Evolutionary conservation across 192 early-diverging fungal genomes (phyloP), one percentile per base, ranked within the genome.

Genomic region (Linnemannia hyalina): DNA sequence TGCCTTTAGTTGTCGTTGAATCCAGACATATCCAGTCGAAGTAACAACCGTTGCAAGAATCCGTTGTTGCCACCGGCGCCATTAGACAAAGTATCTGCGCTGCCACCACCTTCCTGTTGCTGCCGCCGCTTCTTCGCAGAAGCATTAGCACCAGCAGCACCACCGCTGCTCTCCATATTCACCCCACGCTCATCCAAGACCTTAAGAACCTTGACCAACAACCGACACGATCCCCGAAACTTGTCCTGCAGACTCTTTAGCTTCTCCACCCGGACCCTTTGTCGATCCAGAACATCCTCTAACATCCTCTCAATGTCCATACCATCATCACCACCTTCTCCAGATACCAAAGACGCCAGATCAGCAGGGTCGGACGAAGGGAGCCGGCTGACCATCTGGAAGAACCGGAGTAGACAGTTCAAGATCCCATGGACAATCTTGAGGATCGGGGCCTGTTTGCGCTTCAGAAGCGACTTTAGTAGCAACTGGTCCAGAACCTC

Each of bases 401-500:
- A 78, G 7, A 79, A 57, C 40, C 60, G 69, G 7, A 92, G 70
- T 1, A 91, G 77, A 23, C 75, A 83, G 9, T 75, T 76, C 16
- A 90, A 65, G 20, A 90, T 84, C 26, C 77, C 75, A 76, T 88
- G 77, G 11, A 92, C 65, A 35, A 90, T 63, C 38, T 88, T 83
- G 26, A 89, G 57, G 13, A 91, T 81, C 2, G 84, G 81, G 5
- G 83, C 81, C 71, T 92, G 91, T 38, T 86, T 88, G 35, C 76
- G 73, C 72, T 90, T 89, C 29, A 91, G 63, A 10, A 92, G 74
- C 18, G 90, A 91, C 68, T 89, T 88, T 35, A 81, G 73, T 13
- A 91, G 54, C 77, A 92, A 87, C 23, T 80, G 85, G 68, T 92
- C 88, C n/a, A 91, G 68, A 36, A 91, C 55, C 20, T 88, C 76